Base-by-base conservation (phyloP, 257 asterid species). In the Solanum appendiculatum region DNA sequence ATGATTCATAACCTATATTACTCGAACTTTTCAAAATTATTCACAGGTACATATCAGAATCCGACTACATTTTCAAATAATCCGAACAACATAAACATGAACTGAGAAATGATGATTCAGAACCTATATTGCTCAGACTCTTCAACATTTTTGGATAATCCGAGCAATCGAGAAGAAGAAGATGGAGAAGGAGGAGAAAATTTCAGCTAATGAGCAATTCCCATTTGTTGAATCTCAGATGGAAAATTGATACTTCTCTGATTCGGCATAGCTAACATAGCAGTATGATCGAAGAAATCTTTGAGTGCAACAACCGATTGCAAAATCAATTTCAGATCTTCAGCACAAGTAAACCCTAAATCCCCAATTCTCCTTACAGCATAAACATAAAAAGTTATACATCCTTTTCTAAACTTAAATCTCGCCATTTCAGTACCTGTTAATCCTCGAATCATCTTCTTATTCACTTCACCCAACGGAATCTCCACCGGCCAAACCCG, bases 211-310 rank as follows among this genome's bases (percentile, higher is more conserved):
- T 92, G 93, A 29, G 95, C 98, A 84, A 94, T 95, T 87, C 98
- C 95, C 87, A 93, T 86, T 10, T n/a, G 86, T 86, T 75, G 93
- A 91, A 89, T 92, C 91, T 88, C 69, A 20, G 73, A 2, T 25
- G 94, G 87, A 90, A 87, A 90, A 89, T 89, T 88, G 84, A 96
- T 93, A 82, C 96, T 95, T 88, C 91, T 96, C 93, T 97, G 99
- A 60, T 93, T 91, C 4, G 99, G 99, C 98, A 96, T 51, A n/a
- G 99, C 99, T 83, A 97, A 93, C 99, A 97, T 95, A 48, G 98
- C 98, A 87, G 99, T 97, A 86, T 97, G 99, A 89, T 97, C 99
- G 39, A 97, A 92, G 91, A 97, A 97, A 93, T 97, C 99, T 34
- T 94, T 96, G 31, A 97, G 93, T 85, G 91, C 98, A 89, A 92